Base-by-base conservation (phyloP, 345 rosid genomes). In the Euphorbia lathyris region DNA sequence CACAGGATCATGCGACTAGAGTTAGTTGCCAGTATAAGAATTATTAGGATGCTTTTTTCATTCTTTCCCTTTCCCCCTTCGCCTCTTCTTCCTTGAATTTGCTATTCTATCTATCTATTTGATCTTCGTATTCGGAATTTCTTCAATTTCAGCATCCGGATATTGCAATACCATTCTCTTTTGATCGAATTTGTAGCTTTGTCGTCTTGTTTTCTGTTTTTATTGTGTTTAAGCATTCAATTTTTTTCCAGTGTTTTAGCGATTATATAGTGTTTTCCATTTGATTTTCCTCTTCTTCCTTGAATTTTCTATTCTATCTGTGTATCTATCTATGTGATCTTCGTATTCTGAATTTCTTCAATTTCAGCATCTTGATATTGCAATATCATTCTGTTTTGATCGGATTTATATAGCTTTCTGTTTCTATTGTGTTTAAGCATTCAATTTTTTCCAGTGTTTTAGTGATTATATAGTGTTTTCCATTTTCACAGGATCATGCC, bases 41-140 rank as follows among this genome's bases (percentile, higher is more conserved):
- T 26, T 75, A 76, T 38, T 78, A 83, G 60, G 77, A 78, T 62
- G 75, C 79, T 67, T 65, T 76, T 66, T 40, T 40, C 45, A 25
- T 23, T 20, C 58, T 27, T 26, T 22, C 20, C 2, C 51, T 51
- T 56, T 47, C 34, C 17, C 0, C 32, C 5, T 42, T 43, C n/a
- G n/a, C n/a, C n/a, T n/a, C n/a, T n/a, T n/a, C 3, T 32, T 32
- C 36, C 36, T 32, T 32, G 36, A 32, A 2, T 48, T 48, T 9
- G 5, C 19, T 20, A 9, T 0, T 47, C 14, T n/a, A n/a, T n/a
- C n/a, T n/a, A n/a, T 14, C 11, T 17, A 47, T 43, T 30, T 27
- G 26, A 10, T 14, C 8, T 19, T 5, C 0, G 3, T 17, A n/a
- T 57, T 3, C 23, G 8, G 9, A 29, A 68, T 61, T 47, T 23